Evolutionary conservation across 192 early-diverging fungal species (phyloP).

Genomic region (Linnemannia elongata): DNA sequence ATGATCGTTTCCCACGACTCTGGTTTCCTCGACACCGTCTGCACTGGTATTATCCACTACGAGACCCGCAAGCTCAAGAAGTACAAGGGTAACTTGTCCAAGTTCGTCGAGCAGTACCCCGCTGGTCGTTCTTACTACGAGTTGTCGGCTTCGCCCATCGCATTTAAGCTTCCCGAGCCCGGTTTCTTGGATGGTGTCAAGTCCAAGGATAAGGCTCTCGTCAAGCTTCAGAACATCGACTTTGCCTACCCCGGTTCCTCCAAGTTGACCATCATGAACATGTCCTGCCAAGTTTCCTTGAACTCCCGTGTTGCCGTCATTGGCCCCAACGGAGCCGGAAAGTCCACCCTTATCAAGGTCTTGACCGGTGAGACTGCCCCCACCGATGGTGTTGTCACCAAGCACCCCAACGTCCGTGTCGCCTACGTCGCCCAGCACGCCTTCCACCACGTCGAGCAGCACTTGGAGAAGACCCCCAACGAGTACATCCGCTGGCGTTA

Average conservation of each 20-base stretch:
- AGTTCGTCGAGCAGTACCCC: conserved; percentile 82
- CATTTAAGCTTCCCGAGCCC: conserved; percentile 82
- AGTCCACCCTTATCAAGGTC: conserved; percentile 72
- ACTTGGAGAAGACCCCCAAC: conserved; percentile 71
- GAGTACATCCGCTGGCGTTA: conserved; percentile 87
- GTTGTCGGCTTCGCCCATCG: conserved; percentile 70
- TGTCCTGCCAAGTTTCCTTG: conserved; percentile 76
- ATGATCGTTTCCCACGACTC: conserved; percentile 93
- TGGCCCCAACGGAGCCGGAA: conserved; percentile 67
- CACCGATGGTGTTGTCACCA: conserved; percentile 79
- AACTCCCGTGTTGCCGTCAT: conserved; percentile 85
- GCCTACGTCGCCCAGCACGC: conserved; percentile 90
- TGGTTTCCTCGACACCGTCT: conserved; percentile 83
- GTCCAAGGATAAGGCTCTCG: conserved; percentile 79
- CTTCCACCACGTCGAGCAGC: conserved; percentile 89
- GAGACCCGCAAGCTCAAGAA: conserved; percentile 82
- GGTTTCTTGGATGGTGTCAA: conserved; percentile 82
- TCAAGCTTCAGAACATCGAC: conserved; percentile 80
- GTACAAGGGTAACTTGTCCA: conserved; percentile 83
- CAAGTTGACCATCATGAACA: conserved; percentile 73
- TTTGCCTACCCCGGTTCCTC: conserved; percentile 78
- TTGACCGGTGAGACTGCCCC: conserved; percentile 84
- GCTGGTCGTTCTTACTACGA: conserved; percentile 83
- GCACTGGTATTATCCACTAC: conserved; percentile 89
- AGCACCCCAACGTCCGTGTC: conserved; percentile 87